phyloP scores from a whole-genome alignment of 2,329 filamentous ascomycete genomes.

The Ceratocystis albifundus region DNA sequence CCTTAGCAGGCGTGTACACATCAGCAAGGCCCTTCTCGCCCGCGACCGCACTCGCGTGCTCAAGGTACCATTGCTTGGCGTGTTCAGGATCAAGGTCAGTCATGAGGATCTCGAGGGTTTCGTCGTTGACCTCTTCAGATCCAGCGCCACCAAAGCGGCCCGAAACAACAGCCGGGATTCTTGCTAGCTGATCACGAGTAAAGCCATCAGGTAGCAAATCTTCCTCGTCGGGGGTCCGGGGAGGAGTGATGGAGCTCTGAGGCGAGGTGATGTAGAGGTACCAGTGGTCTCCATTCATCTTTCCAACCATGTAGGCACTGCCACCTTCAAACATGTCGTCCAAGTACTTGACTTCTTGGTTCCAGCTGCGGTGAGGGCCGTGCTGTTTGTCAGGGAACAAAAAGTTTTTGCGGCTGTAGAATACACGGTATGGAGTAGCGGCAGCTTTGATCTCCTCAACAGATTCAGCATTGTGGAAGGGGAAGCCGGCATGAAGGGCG shows the following conservation, averaged over 20 bases:
- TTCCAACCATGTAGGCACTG: slow-evolving; percentile 98
- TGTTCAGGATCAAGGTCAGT: slow-evolving; percentile 57
- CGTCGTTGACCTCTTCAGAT: slow-evolving; percentile 49
- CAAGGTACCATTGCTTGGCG: slow-evolving; percentile 58
- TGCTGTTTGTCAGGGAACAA: slow-evolving; percentile 89
- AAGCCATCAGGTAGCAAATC: slow-evolving; percentile 28
- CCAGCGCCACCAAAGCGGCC: slow-evolving; percentile 32
- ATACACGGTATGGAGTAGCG: slow-evolving; percentile 86
- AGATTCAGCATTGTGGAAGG: slow-evolving; percentile 58
- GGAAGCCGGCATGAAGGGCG: slow-evolving; percentile 76
- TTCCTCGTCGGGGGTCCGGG: slow-evolving; percentile 54
- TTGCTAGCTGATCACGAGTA: slow-evolving; percentile 36
- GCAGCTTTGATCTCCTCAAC: slow-evolving; percentile 58
- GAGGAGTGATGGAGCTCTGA: slow-evolving; percentile 66
- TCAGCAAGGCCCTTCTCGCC: slow-evolving; percentile 63
- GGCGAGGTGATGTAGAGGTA: slow-evolving; percentile 94
- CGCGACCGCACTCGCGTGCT: slow-evolving; percentile 76
- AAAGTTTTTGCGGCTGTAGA: slow-evolving; percentile 99
- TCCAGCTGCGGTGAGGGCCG: slow-evolving; percentile 93
- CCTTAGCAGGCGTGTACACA: slow-evolving; percentile 22
- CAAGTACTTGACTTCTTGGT: slow-evolving; percentile 83
- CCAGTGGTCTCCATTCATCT: slow-evolving; percentile 99
- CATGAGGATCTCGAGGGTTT: slow-evolving; percentile 66
- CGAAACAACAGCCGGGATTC: slow-evolving; percentile 41
- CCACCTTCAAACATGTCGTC: slow-evolving; percentile 85